Evolutionary conservation across 306 rosid species (phyloP), one percentile per base, ranked within the genome.

Genomic region (Oxytropis ochrocephala): DNA sequence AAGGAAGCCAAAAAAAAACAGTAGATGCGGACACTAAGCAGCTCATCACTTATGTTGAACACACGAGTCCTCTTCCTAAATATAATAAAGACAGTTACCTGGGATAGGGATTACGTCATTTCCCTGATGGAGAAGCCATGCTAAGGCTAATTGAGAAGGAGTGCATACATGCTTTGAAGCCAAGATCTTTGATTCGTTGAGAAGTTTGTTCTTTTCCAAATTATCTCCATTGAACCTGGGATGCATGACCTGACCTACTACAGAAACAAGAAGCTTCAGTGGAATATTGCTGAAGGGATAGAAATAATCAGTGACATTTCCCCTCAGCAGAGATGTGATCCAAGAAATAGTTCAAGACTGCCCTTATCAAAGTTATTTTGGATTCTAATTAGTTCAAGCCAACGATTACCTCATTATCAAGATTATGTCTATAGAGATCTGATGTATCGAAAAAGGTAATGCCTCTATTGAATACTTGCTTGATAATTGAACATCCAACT

Each of bases 101-200:
- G 96, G 96, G 52, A 89, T 85, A 32, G 93, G 89, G 77, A 89
- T 19, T 74, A 87, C 78, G 55, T 85, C 82, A 32, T 78, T 80
- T 62, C 85, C 89, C 75, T 83, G 96, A 71, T 83, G 86, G 21
- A 89, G 82, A 78, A 87, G 84, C 93, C 93, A 87, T 14, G 96
- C 85, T 60, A 89, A 68, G 67, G 89, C 93, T 69, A 89, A 63
- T 65, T 89, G 89, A 54, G 93, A 79, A 72, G 87, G 87, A 62
- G 83, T 54, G 71, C 89, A 85, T 19, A 69, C 80, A 78, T 82
- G 83, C 60, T 80, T 83, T 19, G 75, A 74, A 74, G 91, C 87
- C 79, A 80, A 60, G 14, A n/a, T 48, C 74, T 65, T 81, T 78
- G 58, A 87, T 64, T 49, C 84, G 70, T 69, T 53, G 4, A 87